Percentiles rank a stretch among this genome's conserved stretches.
Evolutionary conservation across 176 grass and related monocot genomes (phyloP).

Genomic region (Areca catechu): DNA sequence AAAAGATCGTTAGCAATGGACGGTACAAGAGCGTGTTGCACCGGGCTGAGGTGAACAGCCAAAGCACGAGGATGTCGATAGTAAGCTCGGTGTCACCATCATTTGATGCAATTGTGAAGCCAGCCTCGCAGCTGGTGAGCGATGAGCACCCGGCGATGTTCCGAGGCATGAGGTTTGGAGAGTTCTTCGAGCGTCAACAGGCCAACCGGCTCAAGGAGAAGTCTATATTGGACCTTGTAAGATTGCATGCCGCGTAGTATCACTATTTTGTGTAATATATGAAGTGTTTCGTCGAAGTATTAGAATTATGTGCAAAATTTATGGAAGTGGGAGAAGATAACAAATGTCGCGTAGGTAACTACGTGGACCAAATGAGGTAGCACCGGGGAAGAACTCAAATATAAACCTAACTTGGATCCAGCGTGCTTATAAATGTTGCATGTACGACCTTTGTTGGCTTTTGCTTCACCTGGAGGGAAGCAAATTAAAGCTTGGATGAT

Average conservation of each 20-base stretch:
- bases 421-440: too few species aligned
- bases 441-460: too few species aligned
- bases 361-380: too few species aligned
- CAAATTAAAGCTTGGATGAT: too few species aligned
- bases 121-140: slow-evolving; percentile 32
- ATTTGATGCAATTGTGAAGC: slow-evolving; percentile 45
- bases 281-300: too few species aligned
- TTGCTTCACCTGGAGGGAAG: too few species aligned
- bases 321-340: too few species aligned
- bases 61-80: slow-evolving; percentile 44
- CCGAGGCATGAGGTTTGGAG: slow-evolving; percentile 38
- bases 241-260: slow-evolving; percentile 5
- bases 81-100: slow-evolving; percentile 44
- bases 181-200: slow-evolving; percentile 67
- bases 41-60: slow-evolving; percentile 38
- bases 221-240: slow-evolving; percentile 31
- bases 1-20: slow-evolving; percentile 64
- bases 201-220: slow-evolving; percentile 39
- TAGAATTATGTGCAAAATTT: too few species aligned
- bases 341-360: too few species aligned
- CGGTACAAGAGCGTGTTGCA: slow-evolving; percentile 58
- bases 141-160: slow-evolving; percentile 22
- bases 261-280: too few species aligned
- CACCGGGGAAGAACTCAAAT: too few species aligned
- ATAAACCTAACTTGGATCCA: too few species aligned